Evolutionary conservation across 2,329 filamentous ascomycete genomes (phyloP), one percentile per base, ranked within the genome.

Genomic region (Meredithiella fracta): DNA sequence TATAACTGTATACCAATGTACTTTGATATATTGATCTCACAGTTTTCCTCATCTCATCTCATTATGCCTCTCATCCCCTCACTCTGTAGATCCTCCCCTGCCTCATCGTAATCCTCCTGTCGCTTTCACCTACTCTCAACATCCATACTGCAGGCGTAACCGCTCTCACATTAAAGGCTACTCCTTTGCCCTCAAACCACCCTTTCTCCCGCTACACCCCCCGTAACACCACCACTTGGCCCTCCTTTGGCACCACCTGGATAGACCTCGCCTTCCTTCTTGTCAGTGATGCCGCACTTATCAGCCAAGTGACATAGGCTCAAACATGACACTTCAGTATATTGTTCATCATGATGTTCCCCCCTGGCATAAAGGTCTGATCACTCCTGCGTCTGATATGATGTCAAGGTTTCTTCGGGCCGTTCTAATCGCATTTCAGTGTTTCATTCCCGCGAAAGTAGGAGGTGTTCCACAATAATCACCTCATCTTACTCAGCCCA

Each of bases 91-190:
- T 42, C 38, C 23, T 49, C 44, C 22, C 44, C 23, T 26, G 44
- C 44, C 44, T 26, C 20, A 49, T 26, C 50, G 26, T 29, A 20
- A 52, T 52, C 50, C 50, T 52, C 31, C 50, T 26, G 49, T 53
- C 49, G 54, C 54, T 56, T 44, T 50, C 47, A 37, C 51, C 47
- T 56, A 52, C 54, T 34, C 15, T 34, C 14, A 47, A 22, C 15
- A 14, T 51, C 26, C 20, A 52, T 29, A 52, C 54, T 56, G 54
- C 54, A 56, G 44, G 54, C 49, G 38, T 37, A 56, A 23, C 54
- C 54, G 54, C 54, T 25, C 38, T 5, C 11, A 42, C 38, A 5
- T 42, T 15, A 15, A 6, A 15, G 5, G 22, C n/a, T 49, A 23
- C 15, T 49, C 17, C 11, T 25, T 26, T 25, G 44, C 11, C 8